Conservation (phyloP, 495 filamentous ascomycete genomes). For the Choiromyces venosus region DNA sequence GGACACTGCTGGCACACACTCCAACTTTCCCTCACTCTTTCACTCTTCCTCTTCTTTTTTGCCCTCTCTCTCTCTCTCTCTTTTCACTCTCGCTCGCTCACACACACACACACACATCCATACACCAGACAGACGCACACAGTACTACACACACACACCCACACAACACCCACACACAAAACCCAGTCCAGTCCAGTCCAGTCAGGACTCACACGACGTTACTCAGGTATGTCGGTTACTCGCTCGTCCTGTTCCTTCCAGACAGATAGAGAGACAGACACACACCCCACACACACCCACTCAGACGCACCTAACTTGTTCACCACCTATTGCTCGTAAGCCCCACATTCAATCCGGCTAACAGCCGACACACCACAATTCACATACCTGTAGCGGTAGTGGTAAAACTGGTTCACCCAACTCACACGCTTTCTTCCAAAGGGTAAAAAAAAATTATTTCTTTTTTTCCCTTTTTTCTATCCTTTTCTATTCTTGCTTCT, state of each 20-base stretch:
- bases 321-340: constrained; percentile 1
- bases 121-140: background rate
- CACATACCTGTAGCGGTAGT: background rate
- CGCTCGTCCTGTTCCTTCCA: background rate
- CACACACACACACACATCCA: background rate
- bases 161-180: background rate
- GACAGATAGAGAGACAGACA: background rate
- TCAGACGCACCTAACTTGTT: background rate
- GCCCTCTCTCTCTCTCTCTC: background rate
- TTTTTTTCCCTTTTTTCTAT: background rate
- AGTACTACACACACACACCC: background rate
- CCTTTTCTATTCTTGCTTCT: background rate
- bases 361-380: constrained; percentile 2
- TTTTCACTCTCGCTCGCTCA: background rate
- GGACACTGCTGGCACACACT: background rate
- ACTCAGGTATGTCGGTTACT: background rate
- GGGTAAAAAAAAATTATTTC: background rate
- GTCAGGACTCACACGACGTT: background rate
- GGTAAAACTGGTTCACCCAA: background rate
- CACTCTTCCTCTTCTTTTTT: background rate
- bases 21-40: background rate
- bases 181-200: background rate
- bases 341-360: background rate
- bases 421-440: background rate
- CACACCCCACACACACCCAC: background rate